Percentiles rank a stretch among this genome's conserved stretches.
These are phyloP conservation scores for Colletotrichum destructivum DNA, from an alignment of 2,329 filamentous ascomycete genomes.

Conservation along the genomic window DNA sequence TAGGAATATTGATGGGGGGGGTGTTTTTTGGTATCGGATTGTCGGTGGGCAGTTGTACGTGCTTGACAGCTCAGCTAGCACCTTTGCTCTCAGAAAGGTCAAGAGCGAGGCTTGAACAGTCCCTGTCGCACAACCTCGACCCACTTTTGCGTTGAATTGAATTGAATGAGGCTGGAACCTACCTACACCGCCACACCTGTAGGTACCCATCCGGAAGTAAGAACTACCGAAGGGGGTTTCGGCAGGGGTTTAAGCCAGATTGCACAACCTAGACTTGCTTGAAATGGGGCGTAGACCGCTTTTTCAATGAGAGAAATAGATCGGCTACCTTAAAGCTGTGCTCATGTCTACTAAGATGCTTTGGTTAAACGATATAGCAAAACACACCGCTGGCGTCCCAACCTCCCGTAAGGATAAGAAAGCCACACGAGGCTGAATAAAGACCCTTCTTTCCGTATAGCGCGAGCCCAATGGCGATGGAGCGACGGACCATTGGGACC, in stretches of 20 bases:
- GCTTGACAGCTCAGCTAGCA: conserved; percentile 16
- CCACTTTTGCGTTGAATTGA: conserved; percentile 19
- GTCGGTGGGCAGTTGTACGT: neutral
- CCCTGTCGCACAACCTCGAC: conserved; percentile 31
- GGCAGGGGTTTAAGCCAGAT: neutral
- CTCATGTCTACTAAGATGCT: neutral
- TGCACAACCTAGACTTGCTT: neutral
- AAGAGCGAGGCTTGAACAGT: conserved; percentile 35
- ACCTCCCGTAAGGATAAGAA: conserved; percentile 2
- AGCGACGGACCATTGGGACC: conserved; percentile 24
- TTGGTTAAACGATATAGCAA: conserved; percentile 2
- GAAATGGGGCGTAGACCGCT: neutral
- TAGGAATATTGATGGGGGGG: neutral
- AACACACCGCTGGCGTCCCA: conserved; percentile 19
- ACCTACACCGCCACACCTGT: conserved; percentile 32
- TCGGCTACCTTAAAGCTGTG: too few relatives aligned
- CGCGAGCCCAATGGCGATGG: conserved; percentile 36
- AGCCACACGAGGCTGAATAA: conserved; percentile 41
- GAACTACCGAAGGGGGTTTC: conserved; percentile 7
- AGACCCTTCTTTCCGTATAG: conserved; percentile 23
- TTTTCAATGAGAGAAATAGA: too few relatives aligned
- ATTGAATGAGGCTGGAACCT: conserved; percentile 27
- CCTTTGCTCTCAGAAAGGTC: conserved; percentile 18
- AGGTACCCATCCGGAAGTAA: neutral
- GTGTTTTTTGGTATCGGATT: neutral